These are phyloP conservation scores for Paraphaeosphaeria sporulosa DNA, from an alignment of 2,329 filamentous ascomycete genomes.

Conservation along the genomic window DNA sequence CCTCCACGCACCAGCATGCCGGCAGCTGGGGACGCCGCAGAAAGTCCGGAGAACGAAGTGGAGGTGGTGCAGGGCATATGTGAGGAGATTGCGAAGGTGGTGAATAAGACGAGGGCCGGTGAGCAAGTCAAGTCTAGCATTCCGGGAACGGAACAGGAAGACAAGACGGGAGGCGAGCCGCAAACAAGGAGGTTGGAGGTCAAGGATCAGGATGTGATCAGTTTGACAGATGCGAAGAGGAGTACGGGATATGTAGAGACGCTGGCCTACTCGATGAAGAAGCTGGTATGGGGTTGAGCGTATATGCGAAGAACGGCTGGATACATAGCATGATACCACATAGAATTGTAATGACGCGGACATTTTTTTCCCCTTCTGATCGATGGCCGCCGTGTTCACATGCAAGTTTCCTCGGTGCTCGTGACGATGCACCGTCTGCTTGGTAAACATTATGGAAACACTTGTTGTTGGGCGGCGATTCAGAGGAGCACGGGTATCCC, in stretches of 20 bases:
- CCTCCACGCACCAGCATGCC: slow-evolving; percentile 55
- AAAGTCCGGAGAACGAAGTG: slow-evolving; percentile 53
- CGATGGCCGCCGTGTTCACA: background rate
- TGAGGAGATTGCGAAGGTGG: slow-evolving; percentile 76
- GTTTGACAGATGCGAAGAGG: slow-evolving; percentile 81
- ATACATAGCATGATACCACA: slow-evolving; percentile 1
- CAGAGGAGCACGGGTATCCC: background rate
- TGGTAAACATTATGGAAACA: background rate
- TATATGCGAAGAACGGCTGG: background rate
- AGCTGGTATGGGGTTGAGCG: slow-evolving; percentile 78
- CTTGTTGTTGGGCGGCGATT: background rate
- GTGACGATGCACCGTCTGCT: background rate
- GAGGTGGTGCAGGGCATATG: slow-evolving; percentile 72
- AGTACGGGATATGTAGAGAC: slow-evolving; percentile 88
- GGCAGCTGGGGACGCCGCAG: slow-evolving; percentile 22
- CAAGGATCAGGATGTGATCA: slow-evolving; percentile 77
- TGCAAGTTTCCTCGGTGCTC: background rate
- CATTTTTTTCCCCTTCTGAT: background rate
- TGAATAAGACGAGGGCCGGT: slow-evolving; percentile 58
- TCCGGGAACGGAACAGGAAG: slow-evolving; percentile 49
- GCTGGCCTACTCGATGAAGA: slow-evolving; percentile 89
- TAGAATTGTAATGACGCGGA: background rate
- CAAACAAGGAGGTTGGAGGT: slow-evolving; percentile 47
- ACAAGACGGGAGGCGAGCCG: slow-evolving; percentile 44
- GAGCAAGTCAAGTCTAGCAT: slow-evolving; percentile 39